A percentile compares a stretch with the other conserved stretches of the same genome.
Conservation (phyloP, 164 flowering plant genomes). For the Stephania yunnanensis region DNA sequence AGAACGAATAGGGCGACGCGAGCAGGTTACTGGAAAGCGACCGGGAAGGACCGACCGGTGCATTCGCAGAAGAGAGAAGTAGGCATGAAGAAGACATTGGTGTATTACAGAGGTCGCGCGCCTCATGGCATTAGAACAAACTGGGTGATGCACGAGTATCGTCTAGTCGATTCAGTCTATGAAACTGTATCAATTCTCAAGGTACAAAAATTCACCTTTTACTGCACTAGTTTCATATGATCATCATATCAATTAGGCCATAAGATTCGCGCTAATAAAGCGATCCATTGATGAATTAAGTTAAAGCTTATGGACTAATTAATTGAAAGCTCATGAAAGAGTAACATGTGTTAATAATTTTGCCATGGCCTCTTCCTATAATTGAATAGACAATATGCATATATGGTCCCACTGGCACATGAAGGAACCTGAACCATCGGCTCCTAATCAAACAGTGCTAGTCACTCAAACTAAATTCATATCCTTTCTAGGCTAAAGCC, state of each 20-base stretch:
- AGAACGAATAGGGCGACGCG: constrained; percentile 65
- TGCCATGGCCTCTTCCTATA: not conserved
- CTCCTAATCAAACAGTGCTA: not conserved
- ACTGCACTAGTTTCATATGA: not conserved
- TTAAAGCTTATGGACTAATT: not conserved
- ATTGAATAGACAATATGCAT: not conserved
- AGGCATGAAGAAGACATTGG: constrained; percentile 78
- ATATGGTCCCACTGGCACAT: not conserved
- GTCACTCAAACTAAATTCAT: not conserved
- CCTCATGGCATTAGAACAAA: constrained; percentile 62
- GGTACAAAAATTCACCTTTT: constrained; percentile 17
- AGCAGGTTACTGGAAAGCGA: constrained; percentile 73
- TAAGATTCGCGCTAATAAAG: not conserved
- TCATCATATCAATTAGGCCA: not conserved
- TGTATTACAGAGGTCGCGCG: constrained; percentile 62
- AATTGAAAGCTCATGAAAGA: not conserved
- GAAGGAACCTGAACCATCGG: constrained; percentile 1
- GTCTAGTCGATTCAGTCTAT: constrained; percentile 32
- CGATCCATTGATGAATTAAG: not conserved
- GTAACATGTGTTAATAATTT: not conserved
- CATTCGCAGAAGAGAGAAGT: constrained; percentile 36
- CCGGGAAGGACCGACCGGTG: constrained; percentile 55
- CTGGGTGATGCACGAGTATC: constrained; percentile 80
- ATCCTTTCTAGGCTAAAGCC: constrained; percentile 2
- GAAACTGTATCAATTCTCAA: constrained; percentile 27